Evolutionary conservation across 306 rosid genomes (phyloP).

Genomic region (cucumber (Cucumis sativus)): Cucumber_9930_V3 NC_026660.2:30453501-30454000

Average conservation of each 20-base stretch:
- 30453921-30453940: constrained; percentile 5
- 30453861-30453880: constrained; percentile 17
- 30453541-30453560: neutral
- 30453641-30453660: constrained; percentile 25
- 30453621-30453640: constrained; percentile 17
- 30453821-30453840: constrained; percentile 35
- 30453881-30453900: constrained; percentile 9
- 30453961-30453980: neutral
- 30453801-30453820: constrained; percentile 11
- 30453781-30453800: constrained; percentile 14
- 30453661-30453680: neutral
- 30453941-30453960: neutral
- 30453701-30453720: constrained; percentile 11
- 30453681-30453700: constrained; percentile 1
- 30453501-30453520: constrained; percentile 19
- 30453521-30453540: constrained; percentile 10
- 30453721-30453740: constrained; percentile 14
- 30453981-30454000: constrained; percentile 12
- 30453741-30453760: constrained; percentile 61
- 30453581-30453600: constrained; percentile 30
- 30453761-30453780: constrained; percentile 8
- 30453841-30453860: constrained; percentile 29
- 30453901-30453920: constrained; percentile 12
- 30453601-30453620: constrained; percentile 37
- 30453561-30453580: constrained; percentile 20